A percentile compares a stretch with the other conserved stretches of the same genome.
phyloP scores from a whole-genome alignment of 75 land plant genomes.

The Selaginella tamariscina region DNA sequence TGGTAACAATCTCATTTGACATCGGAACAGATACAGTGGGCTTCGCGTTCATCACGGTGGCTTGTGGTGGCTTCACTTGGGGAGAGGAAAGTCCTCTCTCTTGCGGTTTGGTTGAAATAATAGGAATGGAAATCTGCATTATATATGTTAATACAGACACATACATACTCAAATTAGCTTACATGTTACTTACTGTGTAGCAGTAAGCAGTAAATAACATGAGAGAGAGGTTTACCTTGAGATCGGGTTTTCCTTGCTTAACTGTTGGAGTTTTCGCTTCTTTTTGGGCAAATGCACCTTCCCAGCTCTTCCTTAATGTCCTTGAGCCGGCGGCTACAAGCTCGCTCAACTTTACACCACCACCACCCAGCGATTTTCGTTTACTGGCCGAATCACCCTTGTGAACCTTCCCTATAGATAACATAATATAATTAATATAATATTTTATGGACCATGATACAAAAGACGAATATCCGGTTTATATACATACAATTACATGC shows the following conservation, averaged over 20 bases:
- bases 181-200: too few species aligned
- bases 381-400: slow-evolving; percentile 10
- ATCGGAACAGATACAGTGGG: neutral
- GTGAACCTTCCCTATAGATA: too few species aligned
- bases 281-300: neutral
- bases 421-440: too few species aligned
- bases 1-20: too few species aligned
- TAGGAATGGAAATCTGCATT: neutral
- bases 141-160: neutral
- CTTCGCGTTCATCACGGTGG: neutral
- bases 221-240: neutral
- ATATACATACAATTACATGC: too few species aligned
- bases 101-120: neutral
- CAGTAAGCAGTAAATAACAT: too few species aligned
- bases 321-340: neutral
- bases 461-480: too few species aligned
- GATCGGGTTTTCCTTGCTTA: neutral
- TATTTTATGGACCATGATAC: too few species aligned
- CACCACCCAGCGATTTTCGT: neutral
- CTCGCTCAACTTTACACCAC: neutral
- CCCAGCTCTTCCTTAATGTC: slow-evolving; percentile 11
- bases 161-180: neutral
- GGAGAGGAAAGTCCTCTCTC: neutral
- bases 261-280: neutral
- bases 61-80: neutral